Conservation (phyloP, 2,329 filamentous ascomycete species). For the Aspergillus fructus region DNA sequence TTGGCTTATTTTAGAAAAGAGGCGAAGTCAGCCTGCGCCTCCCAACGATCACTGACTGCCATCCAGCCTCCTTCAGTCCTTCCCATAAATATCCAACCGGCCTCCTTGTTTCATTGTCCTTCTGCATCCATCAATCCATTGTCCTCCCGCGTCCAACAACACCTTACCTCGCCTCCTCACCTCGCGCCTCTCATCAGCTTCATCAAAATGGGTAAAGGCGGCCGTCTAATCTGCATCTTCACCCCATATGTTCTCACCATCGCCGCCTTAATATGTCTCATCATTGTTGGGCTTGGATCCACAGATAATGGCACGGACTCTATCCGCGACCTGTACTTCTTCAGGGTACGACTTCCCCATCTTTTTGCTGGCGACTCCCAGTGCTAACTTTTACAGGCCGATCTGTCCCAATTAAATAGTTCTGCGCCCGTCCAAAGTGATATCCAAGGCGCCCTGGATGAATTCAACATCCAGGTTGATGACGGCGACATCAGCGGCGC, state of each 20-base stretch:
- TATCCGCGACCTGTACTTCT: slow-evolving; percentile 57
- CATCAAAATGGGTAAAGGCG: slow-evolving; percentile 65
- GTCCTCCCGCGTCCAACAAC: background rate
- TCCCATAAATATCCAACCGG: background rate
- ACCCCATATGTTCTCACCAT: slow-evolving; percentile 81
- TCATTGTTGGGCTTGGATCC: slow-evolving; percentile 59
- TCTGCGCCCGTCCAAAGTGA: slow-evolving; percentile 35
- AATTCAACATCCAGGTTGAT: slow-evolving; percentile 35
- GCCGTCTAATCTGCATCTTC: slow-evolving; percentile 81
- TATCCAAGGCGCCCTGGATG: slow-evolving; percentile 32
- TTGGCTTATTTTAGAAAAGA: slow-evolving; percentile 6
- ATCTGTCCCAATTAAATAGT: slow-evolving; percentile 61
- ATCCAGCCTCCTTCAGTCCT: background rate
- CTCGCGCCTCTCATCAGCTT: background rate
- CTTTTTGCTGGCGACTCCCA: background rate
- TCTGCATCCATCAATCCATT: background rate
- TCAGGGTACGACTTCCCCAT: slow-evolving; percentile 37
- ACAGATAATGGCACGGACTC: slow-evolving; percentile 50
- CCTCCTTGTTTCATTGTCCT: background rate
- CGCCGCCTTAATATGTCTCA: slow-evolving; percentile 68
- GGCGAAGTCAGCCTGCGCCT: slow-evolving; percentile 7
- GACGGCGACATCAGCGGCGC: slow-evolving; percentile 39
- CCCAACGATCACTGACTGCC: background rate
- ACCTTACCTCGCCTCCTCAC: background rate
- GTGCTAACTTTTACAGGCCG: slow-evolving; percentile 43